Base-by-base conservation (phyloP, 23 red algal genomes). In the Chondrus crispus region DNA sequence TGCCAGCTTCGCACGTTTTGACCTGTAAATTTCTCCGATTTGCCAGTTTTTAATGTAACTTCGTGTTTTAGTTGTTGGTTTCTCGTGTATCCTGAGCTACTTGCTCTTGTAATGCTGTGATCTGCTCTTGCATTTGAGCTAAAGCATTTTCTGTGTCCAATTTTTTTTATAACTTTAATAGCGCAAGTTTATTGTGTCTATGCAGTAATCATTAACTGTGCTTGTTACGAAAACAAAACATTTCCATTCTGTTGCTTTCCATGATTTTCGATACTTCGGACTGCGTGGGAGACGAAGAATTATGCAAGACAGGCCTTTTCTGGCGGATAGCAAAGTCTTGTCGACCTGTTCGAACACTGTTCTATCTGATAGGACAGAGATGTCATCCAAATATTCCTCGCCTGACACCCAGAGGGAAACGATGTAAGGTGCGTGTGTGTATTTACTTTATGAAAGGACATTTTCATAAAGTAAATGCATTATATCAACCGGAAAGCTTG, bases 221-320 rank as follows among this genome's bases (percentile, higher is more conserved):
- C 72, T 77, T 29, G 2, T 77, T 3, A 19, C 19, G 40, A 3
- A n/a, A 3, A 48, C 42, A 48, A 77, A 47, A 12, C 47, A 77
- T 22, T 77, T 77, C 72, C 72, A 77, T 40, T 77, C 40, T 10
- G 72, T 12, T 10, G 40, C 72, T 20, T 77, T 77, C 72, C 72
- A 48, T 2, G 52, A 3, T 3, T 19, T 7, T 48, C 42, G 47
- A 26, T 77, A 50, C 44, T 77, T 8, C 3, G 32, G 72, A 49
- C 35, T n/a, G 3, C 72, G 72, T 3, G 72, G 72, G 3, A 8
- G 44, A 19, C 72, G 7, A 19, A 16, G 52, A 20, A 50, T 50
- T 26, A 50, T 26, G 2, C 44, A 77, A 22, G 39, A 42, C 19
- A 77, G 52, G 11, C 72, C 72, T 5, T 39, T 2, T 32, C 72